A percentile compares a stretch with the other conserved stretches of the same genome.
phyloP scores from a whole-genome alignment of 2,329 filamentous ascomycete genomes.

The Lizonia empirigonia region DNA sequence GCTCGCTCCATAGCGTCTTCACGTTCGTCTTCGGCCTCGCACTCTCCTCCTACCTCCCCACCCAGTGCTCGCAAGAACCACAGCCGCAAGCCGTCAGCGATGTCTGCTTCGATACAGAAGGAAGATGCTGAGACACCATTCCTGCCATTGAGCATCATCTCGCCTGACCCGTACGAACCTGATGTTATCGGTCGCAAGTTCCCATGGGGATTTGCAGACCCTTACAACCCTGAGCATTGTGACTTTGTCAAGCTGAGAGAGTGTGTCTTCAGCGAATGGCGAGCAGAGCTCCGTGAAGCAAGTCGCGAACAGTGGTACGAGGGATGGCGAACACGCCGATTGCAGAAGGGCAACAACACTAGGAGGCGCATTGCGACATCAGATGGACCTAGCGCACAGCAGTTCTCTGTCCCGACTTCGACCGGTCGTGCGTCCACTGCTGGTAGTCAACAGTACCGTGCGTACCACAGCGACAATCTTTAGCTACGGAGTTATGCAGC shows the following conservation, averaged over 20 bases:
- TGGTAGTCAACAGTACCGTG: constrained; percentile 37
- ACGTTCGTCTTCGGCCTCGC: constrained; percentile 37
- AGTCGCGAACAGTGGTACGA: constrained; percentile 95
- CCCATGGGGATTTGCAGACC: constrained; percentile 96
- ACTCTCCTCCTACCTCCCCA: constrained; percentile 43
- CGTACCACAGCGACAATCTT: constrained; percentile 30
- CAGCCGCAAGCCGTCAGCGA: constrained; percentile 49
- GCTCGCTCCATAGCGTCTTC: constrained; percentile 42
- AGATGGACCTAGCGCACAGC: constrained; percentile 35
- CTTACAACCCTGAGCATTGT: constrained; percentile 88
- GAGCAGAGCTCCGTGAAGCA: constrained; percentile 84
- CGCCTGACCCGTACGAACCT: constrained; percentile 87
- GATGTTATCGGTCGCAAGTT: constrained; percentile 82
- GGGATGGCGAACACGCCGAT: constrained; percentile 76
- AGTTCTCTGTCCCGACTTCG: constrained; percentile 30
- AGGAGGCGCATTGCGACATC: constrained; percentile 37
- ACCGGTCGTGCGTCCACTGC: constrained; percentile 46
- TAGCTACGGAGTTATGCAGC: constrained; percentile 6
- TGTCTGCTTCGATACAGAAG: constrained; percentile 47
- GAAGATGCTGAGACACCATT: constrained; percentile 62
- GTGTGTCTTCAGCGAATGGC: constrained; percentile 91
- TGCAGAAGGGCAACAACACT: constrained; percentile 41
- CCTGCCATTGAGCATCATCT: constrained; percentile 89
- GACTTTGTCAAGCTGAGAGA: constrained; percentile 92
- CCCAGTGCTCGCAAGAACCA: constrained; percentile 44